phyloP scores from a whole-genome alignment of 805 yeast species.

The Schizosaccharomyces octosporus region DNA sequence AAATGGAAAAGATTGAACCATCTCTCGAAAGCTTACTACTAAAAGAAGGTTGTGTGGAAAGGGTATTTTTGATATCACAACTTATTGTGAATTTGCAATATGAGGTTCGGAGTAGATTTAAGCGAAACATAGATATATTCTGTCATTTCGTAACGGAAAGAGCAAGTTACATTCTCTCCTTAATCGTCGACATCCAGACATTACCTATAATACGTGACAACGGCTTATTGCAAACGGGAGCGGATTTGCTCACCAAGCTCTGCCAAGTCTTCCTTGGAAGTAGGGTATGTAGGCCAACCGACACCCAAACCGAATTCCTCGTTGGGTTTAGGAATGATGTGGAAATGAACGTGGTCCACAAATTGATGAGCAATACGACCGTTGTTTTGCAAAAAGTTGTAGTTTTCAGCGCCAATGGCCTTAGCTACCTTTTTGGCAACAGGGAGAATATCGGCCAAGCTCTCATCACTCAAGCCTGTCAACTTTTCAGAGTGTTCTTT shows the following conservation, averaged over 20 bases:
- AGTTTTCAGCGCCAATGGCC: conserved; percentile 42
- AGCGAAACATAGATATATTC: too few relatives aligned
- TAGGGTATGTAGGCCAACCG: conserved; percentile 82
- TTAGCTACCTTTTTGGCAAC: conserved; percentile 65
- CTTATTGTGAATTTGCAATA: too few relatives aligned
- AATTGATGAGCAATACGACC: conserved; percentile 82
- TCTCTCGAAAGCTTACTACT: too few relatives aligned
- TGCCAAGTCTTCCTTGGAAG: conserved; percentile 51
- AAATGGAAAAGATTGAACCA: too few relatives aligned
- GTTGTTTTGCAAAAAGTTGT: conserved; percentile 75
- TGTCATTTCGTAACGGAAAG: too few relatives aligned
- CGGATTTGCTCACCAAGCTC: conserved; percentile 26
- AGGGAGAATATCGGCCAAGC: conserved; percentile 65
- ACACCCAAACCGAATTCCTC: conserved; percentile 51
- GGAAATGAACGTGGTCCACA: conserved; percentile 92
- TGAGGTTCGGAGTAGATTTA: too few relatives aligned
- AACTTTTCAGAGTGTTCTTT: conserved; percentile 81
- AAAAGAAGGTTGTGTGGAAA: too few relatives aligned
- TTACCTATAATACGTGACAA: background rate
- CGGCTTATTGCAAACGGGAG: background rate
- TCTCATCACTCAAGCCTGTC: conserved; percentile 81
- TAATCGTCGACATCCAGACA: background rate
- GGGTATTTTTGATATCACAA: too few relatives aligned
- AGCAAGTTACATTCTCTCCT: too few relatives aligned
- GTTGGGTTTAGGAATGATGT: conserved; percentile 72